Conservation (phyloP, 352 stramenopile genomes). For the Globisporangium viniferum region DNA sequence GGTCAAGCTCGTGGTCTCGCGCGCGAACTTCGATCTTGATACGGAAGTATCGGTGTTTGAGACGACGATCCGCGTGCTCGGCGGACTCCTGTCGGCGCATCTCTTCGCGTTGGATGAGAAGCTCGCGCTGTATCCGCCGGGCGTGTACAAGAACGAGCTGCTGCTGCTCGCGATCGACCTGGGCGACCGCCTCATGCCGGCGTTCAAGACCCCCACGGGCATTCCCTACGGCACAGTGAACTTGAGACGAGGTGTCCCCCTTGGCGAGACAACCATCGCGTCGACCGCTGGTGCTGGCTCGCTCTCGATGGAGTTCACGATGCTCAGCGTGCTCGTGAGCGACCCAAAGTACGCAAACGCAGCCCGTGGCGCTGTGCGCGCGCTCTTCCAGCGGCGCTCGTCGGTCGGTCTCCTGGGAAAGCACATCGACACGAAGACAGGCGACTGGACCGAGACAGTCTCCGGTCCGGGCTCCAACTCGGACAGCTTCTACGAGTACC, state of each 20-base stretch:
- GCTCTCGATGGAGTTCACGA: constrained; percentile 95
- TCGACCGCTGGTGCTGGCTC: constrained; percentile 96
- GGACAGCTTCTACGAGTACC: constrained; percentile 98
- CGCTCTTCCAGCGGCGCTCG: constrained; percentile 76
- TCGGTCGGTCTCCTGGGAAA: constrained; percentile 92
- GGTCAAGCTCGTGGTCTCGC: constrained; percentile 55
- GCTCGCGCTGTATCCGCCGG: constrained; percentile 51
- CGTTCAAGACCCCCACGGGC: constrained; percentile 94
- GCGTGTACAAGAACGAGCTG: constrained; percentile 91
- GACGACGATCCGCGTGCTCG: constrained; percentile 90
- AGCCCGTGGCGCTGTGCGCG: constrained; percentile 59
- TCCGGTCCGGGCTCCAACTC: constrained; percentile 92
- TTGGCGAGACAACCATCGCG: constrained; percentile 93
- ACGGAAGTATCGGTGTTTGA: constrained; percentile 92
- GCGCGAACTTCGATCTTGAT: constrained; percentile 79
- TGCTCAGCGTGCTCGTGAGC: constrained; percentile 88
- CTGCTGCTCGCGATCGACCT: constrained; percentile 94
- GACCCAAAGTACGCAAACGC: constrained; percentile 67
- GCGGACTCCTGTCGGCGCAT: constrained; percentile 89
- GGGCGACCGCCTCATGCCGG: constrained; percentile 92
- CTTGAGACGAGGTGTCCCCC: constrained; percentile 84
- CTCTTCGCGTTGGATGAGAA: constrained; percentile 64
- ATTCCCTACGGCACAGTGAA: constrained; percentile 99
- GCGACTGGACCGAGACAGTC: constrained; percentile 77
- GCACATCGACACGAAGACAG: constrained; percentile 92